Conservation (phyloP, 495 filamentous ascomycete species). For the Aspergillus nidulans region DNA sequence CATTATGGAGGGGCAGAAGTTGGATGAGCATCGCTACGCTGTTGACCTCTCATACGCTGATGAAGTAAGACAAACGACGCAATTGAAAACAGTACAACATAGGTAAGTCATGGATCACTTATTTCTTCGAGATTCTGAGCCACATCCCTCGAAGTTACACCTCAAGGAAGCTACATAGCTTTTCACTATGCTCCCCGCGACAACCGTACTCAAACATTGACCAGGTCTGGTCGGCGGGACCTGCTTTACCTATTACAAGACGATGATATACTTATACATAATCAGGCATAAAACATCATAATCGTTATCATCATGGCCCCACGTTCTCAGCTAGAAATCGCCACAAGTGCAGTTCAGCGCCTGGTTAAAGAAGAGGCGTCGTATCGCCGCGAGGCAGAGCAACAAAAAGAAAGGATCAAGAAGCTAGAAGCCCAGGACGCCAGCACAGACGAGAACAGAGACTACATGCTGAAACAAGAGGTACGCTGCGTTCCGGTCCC, state of each 20-base stretch:
- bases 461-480: conserved; percentile 77
- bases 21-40: not conserved
- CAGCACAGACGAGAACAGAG: conserved; percentile 58
- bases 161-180: not conserved
- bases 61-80: not conserved
- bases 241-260: not conserved
- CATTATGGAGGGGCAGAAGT: conserved; percentile 14
- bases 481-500: conserved; percentile 35
- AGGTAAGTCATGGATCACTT: not conserved
- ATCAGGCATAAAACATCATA: too few relatives aligned
- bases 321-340: conserved; percentile 66
- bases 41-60: not conserved
- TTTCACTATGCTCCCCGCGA: not conserved
- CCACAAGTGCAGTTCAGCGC: conserved; percentile 68
- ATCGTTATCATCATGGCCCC: conserved; percentile 55
- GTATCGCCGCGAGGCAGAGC: conserved; percentile 77
- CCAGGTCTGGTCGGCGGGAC: not conserved
- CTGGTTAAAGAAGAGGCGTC: conserved; percentile 86
- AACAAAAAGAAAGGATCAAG: conserved; percentile 67
- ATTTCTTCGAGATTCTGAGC: not conserved
- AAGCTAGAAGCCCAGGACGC: conserved; percentile 52
- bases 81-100: not conserved
- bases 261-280: not conserved
- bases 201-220: not conserved
- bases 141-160: not conserved